These are phyloP conservation scores for Aspergillus latus DNA, from an alignment of 2,329 filamentous ascomycete genomes.

Conservation along the genomic window DNA sequence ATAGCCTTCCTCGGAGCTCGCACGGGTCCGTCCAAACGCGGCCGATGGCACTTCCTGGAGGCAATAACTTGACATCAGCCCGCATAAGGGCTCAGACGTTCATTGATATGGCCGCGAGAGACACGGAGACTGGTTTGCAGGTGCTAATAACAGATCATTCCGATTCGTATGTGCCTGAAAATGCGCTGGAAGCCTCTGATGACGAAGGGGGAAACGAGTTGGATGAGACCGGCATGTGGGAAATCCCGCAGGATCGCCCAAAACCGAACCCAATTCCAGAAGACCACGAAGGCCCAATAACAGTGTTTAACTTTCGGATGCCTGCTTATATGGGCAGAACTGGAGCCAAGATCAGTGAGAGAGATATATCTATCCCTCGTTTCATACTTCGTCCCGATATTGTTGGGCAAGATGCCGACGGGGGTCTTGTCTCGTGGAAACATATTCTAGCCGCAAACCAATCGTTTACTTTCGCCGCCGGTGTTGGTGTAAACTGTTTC, in stretches of 20 bases:
- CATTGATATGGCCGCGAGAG: slow-evolving; percentile 45
- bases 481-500: slow-evolving; percentile 36
- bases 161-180: slow-evolving; percentile 38
- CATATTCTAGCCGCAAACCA: slow-evolving; percentile 45
- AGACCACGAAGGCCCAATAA: slow-evolving; percentile 33
- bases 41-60: slow-evolving; percentile 42
- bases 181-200: slow-evolving; percentile 30
- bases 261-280: slow-evolving; percentile 21
- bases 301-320: slow-evolving; percentile 43
- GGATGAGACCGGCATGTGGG: slow-evolving; percentile 35
- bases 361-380: slow-evolving; percentile 36
- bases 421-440: slow-evolving; percentile 47
- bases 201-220: slow-evolving; percentile 35
- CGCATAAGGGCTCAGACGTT: slow-evolving; percentile 48
- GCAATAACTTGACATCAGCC: slow-evolving; percentile 46
- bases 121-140: slow-evolving; percentile 41
- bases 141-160: slow-evolving; percentile 46
- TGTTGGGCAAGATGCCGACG: slow-evolving; percentile 43
- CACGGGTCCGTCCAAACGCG: slow-evolving; percentile 43
- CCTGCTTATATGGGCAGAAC: slow-evolving; percentile 44
- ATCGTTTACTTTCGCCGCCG: slow-evolving; percentile 38
- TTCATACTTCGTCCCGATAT: slow-evolving; percentile 46
- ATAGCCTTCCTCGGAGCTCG: slow-evolving; percentile 44
- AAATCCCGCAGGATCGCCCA: slow-evolving; percentile 24
- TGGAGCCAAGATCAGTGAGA: slow-evolving; percentile 25